These are phyloP conservation scores for Kazachstania taianensis DNA, from an alignment of 805 yeast species.

Conservation along the genomic window DNA sequence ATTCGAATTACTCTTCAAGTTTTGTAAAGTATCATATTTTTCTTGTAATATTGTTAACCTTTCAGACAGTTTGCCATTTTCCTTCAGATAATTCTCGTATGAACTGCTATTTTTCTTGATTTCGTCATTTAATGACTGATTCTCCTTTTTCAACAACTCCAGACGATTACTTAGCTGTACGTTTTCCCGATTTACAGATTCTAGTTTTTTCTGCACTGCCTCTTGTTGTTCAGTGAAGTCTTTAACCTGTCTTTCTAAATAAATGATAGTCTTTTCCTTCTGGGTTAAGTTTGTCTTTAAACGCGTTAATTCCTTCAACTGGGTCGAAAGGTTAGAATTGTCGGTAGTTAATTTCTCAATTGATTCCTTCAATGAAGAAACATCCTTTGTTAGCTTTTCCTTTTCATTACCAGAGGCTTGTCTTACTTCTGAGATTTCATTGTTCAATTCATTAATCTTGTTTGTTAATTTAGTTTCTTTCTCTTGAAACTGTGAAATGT, in stretches of 20 bases:
- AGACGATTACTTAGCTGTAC: conserved; percentile 25
- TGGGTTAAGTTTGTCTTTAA: conserved; percentile 22
- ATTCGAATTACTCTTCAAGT: conserved; percentile 30
- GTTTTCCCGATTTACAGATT: conserved; percentile 26
- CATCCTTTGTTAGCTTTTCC: conserved; percentile 11
- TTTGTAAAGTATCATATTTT: conserved; percentile 31
- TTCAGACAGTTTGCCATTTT: conserved; percentile 35
- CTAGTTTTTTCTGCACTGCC: conserved; percentile 20
- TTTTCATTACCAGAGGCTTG: conserved; percentile 13
- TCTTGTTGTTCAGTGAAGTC: conserved; percentile 26
- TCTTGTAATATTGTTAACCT: conserved; percentile 31
- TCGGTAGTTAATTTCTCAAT: conserved; percentile 10
- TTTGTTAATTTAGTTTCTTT: conserved; percentile 9
- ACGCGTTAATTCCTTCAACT: conserved; percentile 13
- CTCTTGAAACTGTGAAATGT: conserved; percentile 8
- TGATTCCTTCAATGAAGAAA: conserved; percentile 1
- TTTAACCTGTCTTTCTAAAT: conserved; percentile 34
- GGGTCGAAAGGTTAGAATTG: conserved; percentile 11
- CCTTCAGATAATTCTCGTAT: conserved; percentile 30
- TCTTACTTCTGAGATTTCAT: conserved; percentile 14
- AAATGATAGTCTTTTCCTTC: conserved; percentile 31
- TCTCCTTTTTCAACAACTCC: conserved; percentile 31
- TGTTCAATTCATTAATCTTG: conserved; percentile 7
- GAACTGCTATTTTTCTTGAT: conserved; percentile 31
- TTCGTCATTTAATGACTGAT: conserved; percentile 28